phyloP scores from a whole-genome alignment of 2,329 filamentous ascomycete species.

The Colletotrichum viniferum region DNA sequence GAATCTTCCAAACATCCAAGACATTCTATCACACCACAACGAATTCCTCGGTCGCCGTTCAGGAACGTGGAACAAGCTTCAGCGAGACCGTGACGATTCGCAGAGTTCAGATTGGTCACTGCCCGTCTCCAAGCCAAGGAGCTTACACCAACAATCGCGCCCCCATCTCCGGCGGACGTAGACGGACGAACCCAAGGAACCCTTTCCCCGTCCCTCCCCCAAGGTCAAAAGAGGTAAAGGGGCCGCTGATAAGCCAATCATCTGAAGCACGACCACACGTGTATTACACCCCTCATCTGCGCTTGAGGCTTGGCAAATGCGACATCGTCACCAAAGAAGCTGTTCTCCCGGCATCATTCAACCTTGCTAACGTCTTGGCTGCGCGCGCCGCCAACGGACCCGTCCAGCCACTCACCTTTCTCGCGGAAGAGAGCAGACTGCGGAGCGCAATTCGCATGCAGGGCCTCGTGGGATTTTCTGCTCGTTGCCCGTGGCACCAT shows the following conservation, averaged over 20 bases:
- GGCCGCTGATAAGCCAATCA: constrained; percentile 21
- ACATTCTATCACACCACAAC: neutral
- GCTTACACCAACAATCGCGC: neutral
- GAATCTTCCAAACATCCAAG: neutral
- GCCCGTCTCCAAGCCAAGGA: neutral
- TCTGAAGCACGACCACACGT: constrained; percentile 8
- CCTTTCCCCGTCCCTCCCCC: neutral
- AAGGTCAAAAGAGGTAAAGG: neutral
- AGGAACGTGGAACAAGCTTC: neutral
- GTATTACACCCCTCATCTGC: constrained; percentile 3
- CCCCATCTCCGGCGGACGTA: neutral
- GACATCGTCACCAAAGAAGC: constrained; percentile 17
- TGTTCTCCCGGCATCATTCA: constrained; percentile 5
- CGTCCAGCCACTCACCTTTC: constrained; percentile 2
- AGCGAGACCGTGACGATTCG: neutral
- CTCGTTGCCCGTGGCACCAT: neutral
- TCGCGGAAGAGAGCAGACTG: neutral
- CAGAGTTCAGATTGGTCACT: constrained; percentile 1
- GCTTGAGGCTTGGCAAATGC: constrained; percentile 10
- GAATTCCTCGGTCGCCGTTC: neutral
- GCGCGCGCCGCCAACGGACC: neutral
- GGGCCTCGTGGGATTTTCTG: neutral
- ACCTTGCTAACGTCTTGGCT: constrained; percentile 3
- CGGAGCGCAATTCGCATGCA: neutral
- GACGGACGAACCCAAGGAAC: neutral